A percentile compares a stretch with the other conserved stretches of the same genome.
Conservation (phyloP, 768 basidiomycete species). For the Pholiota molesta region DNA sequence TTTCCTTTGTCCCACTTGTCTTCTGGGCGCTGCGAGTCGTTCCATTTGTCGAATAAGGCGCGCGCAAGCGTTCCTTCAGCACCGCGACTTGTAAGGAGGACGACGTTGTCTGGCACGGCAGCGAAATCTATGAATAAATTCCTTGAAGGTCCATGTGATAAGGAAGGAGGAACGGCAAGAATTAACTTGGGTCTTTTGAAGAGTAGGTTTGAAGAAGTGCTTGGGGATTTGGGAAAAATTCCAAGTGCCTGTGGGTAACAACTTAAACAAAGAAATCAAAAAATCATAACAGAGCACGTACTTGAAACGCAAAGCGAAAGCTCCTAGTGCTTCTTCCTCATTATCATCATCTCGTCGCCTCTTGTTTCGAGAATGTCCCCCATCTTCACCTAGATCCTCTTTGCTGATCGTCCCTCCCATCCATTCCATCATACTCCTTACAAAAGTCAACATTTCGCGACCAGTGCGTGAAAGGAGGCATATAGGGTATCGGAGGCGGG, state of each 20-base stretch:
- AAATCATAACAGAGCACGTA: conserved; percentile 27
- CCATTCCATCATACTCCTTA: conserved; percentile 99
- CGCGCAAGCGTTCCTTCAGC: conserved; percentile 83
- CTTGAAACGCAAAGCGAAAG: conserved; percentile 88
- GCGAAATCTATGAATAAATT: conserved; percentile 88
- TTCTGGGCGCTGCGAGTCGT: conserved; percentile 74
- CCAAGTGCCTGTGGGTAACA: conserved; percentile 66
- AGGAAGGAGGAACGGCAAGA: conserved; percentile 87
- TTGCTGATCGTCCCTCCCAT: conserved; percentile 94
- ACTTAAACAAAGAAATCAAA: neutral
- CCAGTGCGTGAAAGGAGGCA: conserved; percentile 93
- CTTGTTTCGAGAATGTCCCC: conserved; percentile 53
- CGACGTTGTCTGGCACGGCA: conserved; percentile 78
- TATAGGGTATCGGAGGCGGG: conserved; percentile 81
- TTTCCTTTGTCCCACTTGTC: conserved; percentile 89
- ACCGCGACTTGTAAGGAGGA: conserved; percentile 80
- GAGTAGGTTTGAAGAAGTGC: conserved; percentile 82
- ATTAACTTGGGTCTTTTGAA: conserved; percentile 88
- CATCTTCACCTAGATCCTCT: conserved; percentile 87
- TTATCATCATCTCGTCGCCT: conserved; percentile 67
- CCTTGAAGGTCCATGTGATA: conserved; percentile 92
- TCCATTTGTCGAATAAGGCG: conserved; percentile 86
- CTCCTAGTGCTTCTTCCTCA: conserved; percentile 84
- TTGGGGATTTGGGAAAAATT: conserved; percentile 86
- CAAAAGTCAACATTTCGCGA: conserved; percentile 91